phyloP scores from a whole-genome alignment of 2,329 filamentous ascomycete species.

The Xylaria arbuscula region DNA sequence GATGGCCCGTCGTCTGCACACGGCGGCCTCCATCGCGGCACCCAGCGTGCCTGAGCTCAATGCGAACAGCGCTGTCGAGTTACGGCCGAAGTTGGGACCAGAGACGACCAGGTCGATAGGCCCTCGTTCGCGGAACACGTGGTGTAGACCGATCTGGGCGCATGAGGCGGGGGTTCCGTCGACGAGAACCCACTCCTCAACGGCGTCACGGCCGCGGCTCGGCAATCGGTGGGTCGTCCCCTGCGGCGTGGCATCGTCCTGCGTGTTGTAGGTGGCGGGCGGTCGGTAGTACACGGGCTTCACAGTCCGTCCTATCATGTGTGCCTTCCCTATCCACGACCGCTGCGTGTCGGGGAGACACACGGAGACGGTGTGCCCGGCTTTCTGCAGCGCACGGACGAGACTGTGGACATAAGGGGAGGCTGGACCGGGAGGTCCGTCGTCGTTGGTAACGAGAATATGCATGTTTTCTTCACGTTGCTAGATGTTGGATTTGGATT shows the following conservation, averaged over 20 bases:
- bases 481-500: slow-evolving; percentile 2
- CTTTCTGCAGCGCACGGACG: slow-evolving; percentile 74
- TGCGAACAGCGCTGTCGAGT: slow-evolving; percentile 83
- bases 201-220: slow-evolving; percentile 55
- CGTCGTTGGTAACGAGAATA: slow-evolving; percentile 79
- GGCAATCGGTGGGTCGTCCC: slow-evolving; percentile 69
- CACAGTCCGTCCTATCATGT: slow-evolving; percentile 90
- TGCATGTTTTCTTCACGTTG: slow-evolving; percentile 61
- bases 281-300: slow-evolving; percentile 86
- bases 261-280: slow-evolving; percentile 52
- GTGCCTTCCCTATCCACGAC: slow-evolving; percentile 98
- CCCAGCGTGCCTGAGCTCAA: slow-evolving; percentile 82
- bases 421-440: slow-evolving; percentile 80
- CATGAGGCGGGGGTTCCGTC: slow-evolving; percentile 85
- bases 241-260: slow-evolving; percentile 58
- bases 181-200: slow-evolving; percentile 83
- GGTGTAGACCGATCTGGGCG: slow-evolving; percentile 83
- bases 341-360: slow-evolving; percentile 91
- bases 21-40: slow-evolving; percentile 79
- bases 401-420: slow-evolving; percentile 84
- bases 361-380: slow-evolving; percentile 89
- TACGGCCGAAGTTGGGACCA: slow-evolving; percentile 85
- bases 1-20: slow-evolving; percentile 76
- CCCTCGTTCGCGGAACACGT: slow-evolving; percentile 78
- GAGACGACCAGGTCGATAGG: slow-evolving; percentile 81